These are phyloP conservation scores for Salvia rosmarinus DNA, from an alignment of 257 asterid species.

Conservation along the genomic window DNA sequence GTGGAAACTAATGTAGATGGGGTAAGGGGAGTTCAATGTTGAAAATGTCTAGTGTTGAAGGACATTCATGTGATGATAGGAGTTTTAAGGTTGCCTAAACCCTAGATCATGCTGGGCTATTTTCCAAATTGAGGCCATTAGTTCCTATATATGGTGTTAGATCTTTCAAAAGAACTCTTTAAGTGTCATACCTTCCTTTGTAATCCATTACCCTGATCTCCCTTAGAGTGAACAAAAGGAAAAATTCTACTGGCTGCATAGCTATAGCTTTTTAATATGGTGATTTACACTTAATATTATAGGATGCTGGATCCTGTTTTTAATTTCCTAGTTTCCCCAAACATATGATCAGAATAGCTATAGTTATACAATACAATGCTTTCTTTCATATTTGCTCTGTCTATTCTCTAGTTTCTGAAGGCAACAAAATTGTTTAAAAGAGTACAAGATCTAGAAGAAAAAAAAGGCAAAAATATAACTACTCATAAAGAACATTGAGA, in stretches of 20 bases:
- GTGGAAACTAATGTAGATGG: not conserved
- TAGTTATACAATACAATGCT: not conserved
- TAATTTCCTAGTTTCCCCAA: too few species aligned
- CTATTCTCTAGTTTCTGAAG: not conserved
- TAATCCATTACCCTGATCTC: not conserved
- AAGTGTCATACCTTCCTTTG: too few species aligned
- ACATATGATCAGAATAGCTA: not conserved
- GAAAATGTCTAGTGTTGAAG: not conserved
- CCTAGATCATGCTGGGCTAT: not conserved
- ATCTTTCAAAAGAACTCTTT: slow-evolving; percentile 3
- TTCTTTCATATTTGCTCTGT: not conserved
- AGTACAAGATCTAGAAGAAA: slow-evolving; percentile 6
- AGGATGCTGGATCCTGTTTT: not conserved
- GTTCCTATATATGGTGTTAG: not conserved
- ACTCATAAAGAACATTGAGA: not conserved
- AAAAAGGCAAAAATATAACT: not conserved
- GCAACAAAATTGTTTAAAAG: not conserved
- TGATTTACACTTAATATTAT: slow-evolving; percentile 5
- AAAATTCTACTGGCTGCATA: not conserved
- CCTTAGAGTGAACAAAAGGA: not conserved
- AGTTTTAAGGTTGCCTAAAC: not conserved
- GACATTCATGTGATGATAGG: not conserved
- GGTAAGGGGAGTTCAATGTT: not conserved
- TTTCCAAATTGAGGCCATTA: slow-evolving; percentile 3
- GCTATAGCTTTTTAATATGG: not conserved